Evolutionary conservation across 2,329 filamentous ascomycete genomes (phyloP), one percentile per base, ranked within the genome.

Genomic region (Nemania sp.): DNA sequence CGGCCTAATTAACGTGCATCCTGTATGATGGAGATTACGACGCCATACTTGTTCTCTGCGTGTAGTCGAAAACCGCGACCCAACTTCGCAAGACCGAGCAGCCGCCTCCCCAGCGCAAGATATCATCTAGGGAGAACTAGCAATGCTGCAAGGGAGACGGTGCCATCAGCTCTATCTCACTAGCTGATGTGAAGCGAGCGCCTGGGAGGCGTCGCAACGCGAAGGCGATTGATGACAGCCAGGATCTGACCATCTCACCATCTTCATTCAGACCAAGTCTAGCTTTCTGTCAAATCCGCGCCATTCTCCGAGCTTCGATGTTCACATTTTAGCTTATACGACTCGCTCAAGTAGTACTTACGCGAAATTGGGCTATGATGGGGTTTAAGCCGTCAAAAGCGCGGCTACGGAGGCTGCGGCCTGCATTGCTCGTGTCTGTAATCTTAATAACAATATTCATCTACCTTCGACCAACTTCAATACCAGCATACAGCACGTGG

Each of bases 401-500:
- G 17, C 54, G 49, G 31, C 39, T 50, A 17, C 57, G 57, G 11
- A 49, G 48, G 41, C 51, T 54, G 14, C 48, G 57, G 48, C 51
- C 51, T 30, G 50, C 41, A 26, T 5, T 58, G 8, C 20, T 60
- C 42, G 5, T 53, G 12, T 34, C 48, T 33, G 26, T 43, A 17
- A 19, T 58, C 14, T 4, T 57, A 46, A 43, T 57, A 17, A 37
- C 34, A 20, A 12, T 57, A 15, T 57, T 49, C 14, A 23, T 56
- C 23, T 59, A 54, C 30, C 34, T 56, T 8, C 40, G 28, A 11
- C 40, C 34, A 34, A 19, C 44, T 17, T 54, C 47, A 41, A 19
- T 39, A 37, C 40, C 41, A 9, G 7, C 19, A 34, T n/a, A 23
- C 11, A 33, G 31, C 14, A 28, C 48, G 11, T 22, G 9, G 14